Evolutionary conservation across 2,329 filamentous ascomycete genomes (phyloP).

Genomic region (Fusarium robinianum): DNA sequence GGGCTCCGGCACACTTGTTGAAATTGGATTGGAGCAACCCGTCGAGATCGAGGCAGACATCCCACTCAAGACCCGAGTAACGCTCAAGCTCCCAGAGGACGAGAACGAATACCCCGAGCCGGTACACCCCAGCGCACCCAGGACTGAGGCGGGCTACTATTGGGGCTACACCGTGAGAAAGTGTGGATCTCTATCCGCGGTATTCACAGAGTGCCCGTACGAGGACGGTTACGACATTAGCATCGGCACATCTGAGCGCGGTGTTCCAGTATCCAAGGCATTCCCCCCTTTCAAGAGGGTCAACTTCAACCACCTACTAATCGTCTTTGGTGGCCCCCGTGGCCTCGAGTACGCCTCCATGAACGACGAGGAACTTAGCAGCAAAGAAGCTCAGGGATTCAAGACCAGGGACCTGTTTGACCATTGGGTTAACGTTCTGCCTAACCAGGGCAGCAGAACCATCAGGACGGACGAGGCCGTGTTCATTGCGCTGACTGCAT

Average conservation of each 20-base stretch:
- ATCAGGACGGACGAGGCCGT: constrained; percentile 85
- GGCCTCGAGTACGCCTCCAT: constrained; percentile 77
- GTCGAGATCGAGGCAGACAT: constrained; percentile 63
- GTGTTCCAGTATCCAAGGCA: constrained; percentile 54
- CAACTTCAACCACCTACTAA: constrained; percentile 70
- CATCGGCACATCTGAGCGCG: constrained; percentile 82
- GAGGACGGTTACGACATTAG: constrained; percentile 81
- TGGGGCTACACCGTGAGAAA: constrained; percentile 80
- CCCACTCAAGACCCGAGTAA: constrained; percentile 73
- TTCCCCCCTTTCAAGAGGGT: constrained; percentile 50
- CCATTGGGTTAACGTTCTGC: constrained; percentile 80
- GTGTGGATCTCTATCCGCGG: constrained; percentile 66
- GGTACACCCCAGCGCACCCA: constrained; percentile 69
- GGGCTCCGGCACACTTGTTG: constrained; percentile 58
- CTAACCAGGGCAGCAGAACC: constrained; percentile 78
- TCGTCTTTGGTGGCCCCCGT: constrained; percentile 81
- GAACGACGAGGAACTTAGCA: constrained; percentile 59
- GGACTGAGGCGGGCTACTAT: constrained; percentile 79
- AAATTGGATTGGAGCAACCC: constrained; percentile 60
- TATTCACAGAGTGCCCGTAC: constrained; percentile 78
- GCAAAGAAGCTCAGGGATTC: constrained; percentile 65
- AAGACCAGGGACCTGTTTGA: constrained; percentile 77
- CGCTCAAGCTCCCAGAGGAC: constrained; percentile 65
- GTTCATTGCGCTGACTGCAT: constrained; percentile 72
- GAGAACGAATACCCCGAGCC: constrained; percentile 55